Conservation (phyloP, 2,329 filamentous ascomycete genomes). For the Didymella lethalis region DNA sequence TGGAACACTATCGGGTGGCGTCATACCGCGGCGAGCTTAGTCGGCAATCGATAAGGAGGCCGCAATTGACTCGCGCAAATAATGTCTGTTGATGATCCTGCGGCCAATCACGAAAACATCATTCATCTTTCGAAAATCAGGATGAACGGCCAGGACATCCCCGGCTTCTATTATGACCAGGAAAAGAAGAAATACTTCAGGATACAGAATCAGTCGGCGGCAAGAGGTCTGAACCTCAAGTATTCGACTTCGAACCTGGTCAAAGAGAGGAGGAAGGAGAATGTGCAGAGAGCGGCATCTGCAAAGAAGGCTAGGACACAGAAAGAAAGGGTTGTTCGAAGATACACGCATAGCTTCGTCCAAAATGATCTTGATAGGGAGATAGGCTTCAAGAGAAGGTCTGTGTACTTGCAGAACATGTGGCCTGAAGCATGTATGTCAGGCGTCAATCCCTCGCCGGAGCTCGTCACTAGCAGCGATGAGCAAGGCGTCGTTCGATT, state of each 20-base stretch:
- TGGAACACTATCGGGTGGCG: conserved; percentile 31
- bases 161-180: conserved; percentile 58
- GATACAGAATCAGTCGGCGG: conserved; percentile 50
- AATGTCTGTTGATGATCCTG: conserved; percentile 4
- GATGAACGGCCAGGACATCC: conserved; percentile 55
- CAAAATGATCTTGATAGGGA: conserved; percentile 39
- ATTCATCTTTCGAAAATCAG: conserved; percentile 1
- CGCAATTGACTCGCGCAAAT: conserved; percentile 30
- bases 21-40: conserved; percentile 19
- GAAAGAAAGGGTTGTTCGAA: conserved; percentile 38
- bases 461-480: conserved; percentile 22
- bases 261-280: conserved; percentile 45
- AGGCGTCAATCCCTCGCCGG: conserved; percentile 19
- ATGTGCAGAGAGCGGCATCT: conserved; percentile 18
- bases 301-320: conserved; percentile 23
- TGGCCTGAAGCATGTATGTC: conserved; percentile 43
- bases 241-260: conserved; percentile 54
- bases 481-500: conserved; percentile 25
- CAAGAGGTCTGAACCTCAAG: conserved; percentile 44
- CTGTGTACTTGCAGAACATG: conserved; percentile 28
- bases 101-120: conserved; percentile 16
- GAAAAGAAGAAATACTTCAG: conserved; percentile 61
- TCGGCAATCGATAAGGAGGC: conserved; percentile 29
- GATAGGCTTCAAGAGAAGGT: conserved; percentile 32
- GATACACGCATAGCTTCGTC: conserved; percentile 27